Evolutionary conservation across 1,139 yeast genomes (phyloP).

Genomic region (Taiozyma sp.): DNA sequence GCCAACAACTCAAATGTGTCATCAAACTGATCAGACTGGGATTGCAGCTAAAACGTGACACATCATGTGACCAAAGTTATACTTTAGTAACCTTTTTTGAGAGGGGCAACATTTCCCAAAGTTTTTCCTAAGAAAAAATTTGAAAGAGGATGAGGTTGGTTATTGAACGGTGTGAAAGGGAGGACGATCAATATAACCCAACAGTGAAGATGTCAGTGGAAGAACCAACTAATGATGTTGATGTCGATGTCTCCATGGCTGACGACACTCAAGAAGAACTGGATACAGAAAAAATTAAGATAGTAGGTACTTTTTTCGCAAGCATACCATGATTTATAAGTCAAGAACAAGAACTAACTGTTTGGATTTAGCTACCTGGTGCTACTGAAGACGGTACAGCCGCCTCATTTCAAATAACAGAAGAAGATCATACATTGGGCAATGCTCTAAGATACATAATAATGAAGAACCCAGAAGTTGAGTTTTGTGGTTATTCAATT

Average conservation of each 20-base stretch:
- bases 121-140: neutral
- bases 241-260: conserved; percentile 24
- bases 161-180: no score
- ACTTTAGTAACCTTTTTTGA: neutral
- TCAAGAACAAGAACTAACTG: neutral
- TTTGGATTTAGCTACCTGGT: conserved; percentile 56
- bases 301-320: conserved; percentile 14
- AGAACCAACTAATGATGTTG: conserved; percentile 23
- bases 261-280: conserved; percentile 30
- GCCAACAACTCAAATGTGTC: no score
- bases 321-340: neutral
- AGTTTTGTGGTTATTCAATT: conserved; percentile 95
- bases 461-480: conserved; percentile 97
- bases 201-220: conserved; percentile 15
- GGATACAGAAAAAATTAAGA: conserved; percentile 34
- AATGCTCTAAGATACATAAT: conserved; percentile 89
- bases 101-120: neutral
- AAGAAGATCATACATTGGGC: conserved; percentile 95
- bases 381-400: conserved; percentile 93
- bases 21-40: no score
- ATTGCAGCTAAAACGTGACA: neutral
- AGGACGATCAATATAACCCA: neutral
- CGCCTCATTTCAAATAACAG: conserved; percentile 86
- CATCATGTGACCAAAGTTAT: neutral
- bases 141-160: neutral